Evolutionary conservation across 768 basidiomycete species (phyloP), one percentile per base, ranked within the genome.

Genomic region (Boletus rubropictus): DNA sequence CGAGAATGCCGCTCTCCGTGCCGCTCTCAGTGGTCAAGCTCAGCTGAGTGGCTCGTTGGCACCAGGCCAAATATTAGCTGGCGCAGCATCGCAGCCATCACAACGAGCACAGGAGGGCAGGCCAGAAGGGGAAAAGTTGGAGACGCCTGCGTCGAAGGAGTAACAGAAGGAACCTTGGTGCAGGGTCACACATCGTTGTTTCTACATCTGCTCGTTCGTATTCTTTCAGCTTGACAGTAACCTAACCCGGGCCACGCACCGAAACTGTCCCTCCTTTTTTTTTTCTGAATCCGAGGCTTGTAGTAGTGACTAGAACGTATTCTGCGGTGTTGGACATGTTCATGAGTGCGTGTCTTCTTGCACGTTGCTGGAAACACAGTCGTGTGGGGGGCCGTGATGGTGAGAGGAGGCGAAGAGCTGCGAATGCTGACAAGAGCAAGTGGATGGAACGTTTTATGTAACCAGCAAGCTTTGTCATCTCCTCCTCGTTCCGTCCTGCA

Each of bases 1-100:
- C 42, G 89, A 92, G 68, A 92, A 90, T 48, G 78, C 86, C 7
- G 81, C 84, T 2, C 72, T 91, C 4, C 76, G 88, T 8, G 82
- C 84, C 0, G 84, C 84, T 3, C 76, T 90, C 43, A 76, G 53
- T 10, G 56, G 72, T 48, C 69, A 72, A 22, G 49, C 68, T 1
- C 73, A 74, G 51, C 48, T 66, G 37, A 18, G 49, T 42, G 52
- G 54, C n/a, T 52, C 67, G 1, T 47, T 78, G 24, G 53, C 50
- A 27, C 59, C 64, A 18, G 52, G 58, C 27, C 64, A 62, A 22
- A 55, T 63, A 29, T 31, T 67, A 9, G 52, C 61, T 18, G 52
- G 60, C 4, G 43, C 56, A 38, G 50, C 50, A 11, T 52, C 44
- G 39, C 64, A 55, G 47, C 62, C 49, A 35, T 53, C 48, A 22